These are phyloP conservation scores for Clathrus columnatus DNA, from an alignment of 768 basidiomycete genomes.

Conservation along the genomic window DNA sequence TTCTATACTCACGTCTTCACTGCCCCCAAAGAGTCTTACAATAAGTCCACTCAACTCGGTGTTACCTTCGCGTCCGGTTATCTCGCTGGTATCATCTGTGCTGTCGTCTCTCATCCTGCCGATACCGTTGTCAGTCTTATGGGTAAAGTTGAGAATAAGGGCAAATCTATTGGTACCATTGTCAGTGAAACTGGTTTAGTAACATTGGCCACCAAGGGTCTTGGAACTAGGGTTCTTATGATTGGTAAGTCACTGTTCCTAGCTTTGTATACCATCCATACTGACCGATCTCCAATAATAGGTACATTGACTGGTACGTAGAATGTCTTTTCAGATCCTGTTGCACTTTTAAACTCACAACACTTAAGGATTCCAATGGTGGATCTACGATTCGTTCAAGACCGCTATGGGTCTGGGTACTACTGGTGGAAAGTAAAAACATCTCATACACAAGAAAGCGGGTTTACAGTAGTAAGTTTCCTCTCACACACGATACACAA, in stretches of 20 bases:
- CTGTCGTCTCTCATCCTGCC: constrained; percentile 93
- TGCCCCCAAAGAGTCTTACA: constrained; percentile 65
- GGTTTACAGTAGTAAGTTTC: too few species aligned
- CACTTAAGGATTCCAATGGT: constrained; percentile 81
- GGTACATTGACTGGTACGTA: constrained; percentile 35
- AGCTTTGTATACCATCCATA: neutral
- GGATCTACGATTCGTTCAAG: constrained; percentile 91
- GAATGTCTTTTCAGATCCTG: neutral
- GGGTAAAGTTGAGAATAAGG: constrained; percentile 81
- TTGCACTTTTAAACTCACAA: constrained; percentile 10
- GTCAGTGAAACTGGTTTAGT: constrained; percentile 59
- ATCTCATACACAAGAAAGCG: neutral
- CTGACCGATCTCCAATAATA: neutral
- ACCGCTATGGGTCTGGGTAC: constrained; percentile 75
- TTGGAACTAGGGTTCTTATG: constrained; percentile 82
- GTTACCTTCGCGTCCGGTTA: constrained; percentile 88
- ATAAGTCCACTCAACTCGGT: constrained; percentile 79
- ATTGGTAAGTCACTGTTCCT: constrained; percentile 42
- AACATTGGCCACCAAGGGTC: constrained; percentile 71
- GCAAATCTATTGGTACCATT: constrained; percentile 66
- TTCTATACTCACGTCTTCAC: constrained; percentile 88
- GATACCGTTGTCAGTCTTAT: constrained; percentile 90
- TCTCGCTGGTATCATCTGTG: constrained; percentile 92
- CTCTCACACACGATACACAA: neutral
- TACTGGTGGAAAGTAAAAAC: constrained; percentile 73